Evolutionary conservation across 345 rosid genomes (phyloP).

Genomic region (Aquilaria sinensis): DNA sequence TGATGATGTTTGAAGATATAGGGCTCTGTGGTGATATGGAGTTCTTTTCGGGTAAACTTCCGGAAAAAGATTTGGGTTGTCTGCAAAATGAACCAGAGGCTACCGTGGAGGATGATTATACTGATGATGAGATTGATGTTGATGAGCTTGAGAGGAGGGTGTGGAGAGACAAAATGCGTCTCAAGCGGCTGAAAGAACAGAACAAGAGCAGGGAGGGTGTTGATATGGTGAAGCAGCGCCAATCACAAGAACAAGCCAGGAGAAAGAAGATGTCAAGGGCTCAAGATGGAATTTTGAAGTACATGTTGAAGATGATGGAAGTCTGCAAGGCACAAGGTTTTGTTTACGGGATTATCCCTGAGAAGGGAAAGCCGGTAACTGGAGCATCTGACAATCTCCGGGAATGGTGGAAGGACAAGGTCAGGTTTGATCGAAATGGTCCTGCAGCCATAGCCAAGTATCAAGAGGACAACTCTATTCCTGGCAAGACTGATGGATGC

Average conservation of each 20-base stretch:
- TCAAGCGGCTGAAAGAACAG: conserved; percentile 70
- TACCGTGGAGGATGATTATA: conserved; percentile 39
- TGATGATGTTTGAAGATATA: conserved; percentile 74
- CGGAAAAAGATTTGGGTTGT: conserved; percentile 33
- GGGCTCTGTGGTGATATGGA: conserved; percentile 79
- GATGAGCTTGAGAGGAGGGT: conserved; percentile 82
- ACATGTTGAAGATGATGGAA: conserved; percentile 89
- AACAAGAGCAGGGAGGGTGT: conserved; percentile 36
- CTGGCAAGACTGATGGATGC: conserved; percentile 44
- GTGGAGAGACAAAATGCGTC: conserved; percentile 74
- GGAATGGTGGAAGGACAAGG: conserved; percentile 98
- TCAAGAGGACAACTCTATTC: conserved; percentile 47
- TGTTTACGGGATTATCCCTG: conserved; percentile 82
- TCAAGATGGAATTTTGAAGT: conserved; percentile 74
- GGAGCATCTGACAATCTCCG: conserved; percentile 91
- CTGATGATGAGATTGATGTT: conserved; percentile 65
- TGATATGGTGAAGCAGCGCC: conserved; percentile 47
- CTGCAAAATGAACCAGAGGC: conserved; percentile 53
- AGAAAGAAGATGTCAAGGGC: conserved; percentile 67
- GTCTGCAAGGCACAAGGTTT: conserved; percentile 88
- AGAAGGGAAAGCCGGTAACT: conserved; percentile 81
- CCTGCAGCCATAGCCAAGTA: conserved; percentile 84
- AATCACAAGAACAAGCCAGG: conserved; percentile 61
- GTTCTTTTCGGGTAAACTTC: conserved; percentile 43
- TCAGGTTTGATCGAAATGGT: conserved; percentile 89